Percentiles rank a stretch among this genome's conserved stretches.
These are phyloP conservation scores for Podospora anserina DNA, from an alignment of 495 filamentous ascomycete species.

Conservation along the genomic window DNA sequence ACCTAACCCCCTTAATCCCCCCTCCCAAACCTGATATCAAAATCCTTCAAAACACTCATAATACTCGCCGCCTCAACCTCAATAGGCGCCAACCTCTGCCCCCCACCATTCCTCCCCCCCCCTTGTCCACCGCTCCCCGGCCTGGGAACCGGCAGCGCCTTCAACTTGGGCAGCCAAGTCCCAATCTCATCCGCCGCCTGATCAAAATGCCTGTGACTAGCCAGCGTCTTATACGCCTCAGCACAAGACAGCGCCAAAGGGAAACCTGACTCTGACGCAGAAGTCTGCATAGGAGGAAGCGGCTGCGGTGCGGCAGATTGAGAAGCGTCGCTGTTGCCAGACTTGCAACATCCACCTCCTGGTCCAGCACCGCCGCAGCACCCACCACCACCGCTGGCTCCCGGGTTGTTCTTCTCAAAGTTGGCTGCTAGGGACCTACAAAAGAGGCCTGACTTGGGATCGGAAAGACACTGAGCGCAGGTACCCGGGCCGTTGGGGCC, in stretches of 20 bases:
- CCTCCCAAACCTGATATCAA: slow-evolving; percentile 72
- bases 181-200: slow-evolving; percentile 71
- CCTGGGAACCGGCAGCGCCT: slow-evolving; percentile 49
- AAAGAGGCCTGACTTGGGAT: slow-evolving; percentile 79
- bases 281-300: neutral
- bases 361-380: slow-evolving; percentile 44
- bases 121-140: slow-evolving; percentile 12
- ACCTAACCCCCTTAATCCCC: slow-evolving; percentile 22
- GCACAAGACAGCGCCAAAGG: slow-evolving; percentile 59
- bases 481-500: slow-evolving; percentile 74
- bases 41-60: slow-evolving; percentile 77
- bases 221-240: slow-evolving; percentile 78
- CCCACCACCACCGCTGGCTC: slow-evolving; percentile 51
- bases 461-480: slow-evolving; percentile 72
- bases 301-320: slow-evolving; percentile 3
- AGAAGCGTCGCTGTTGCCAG: slow-evolving; percentile 2
- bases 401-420: slow-evolving; percentile 40
- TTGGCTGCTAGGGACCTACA: slow-evolving; percentile 78
- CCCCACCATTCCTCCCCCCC: slow-evolving; percentile 12
- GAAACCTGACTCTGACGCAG: slow-evolving; percentile 3
- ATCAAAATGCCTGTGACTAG: slow-evolving; percentile 75
- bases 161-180: slow-evolving; percentile 70
- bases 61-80: slow-evolving; percentile 85
- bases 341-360: slow-evolving; percentile 42
- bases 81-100: slow-evolving; percentile 55